Percentiles rank a stretch among this genome's conserved stretches.
phyloP scores from a whole-genome alignment of 495 filamentous ascomycete species.

The Copromyces sp. region DNA sequence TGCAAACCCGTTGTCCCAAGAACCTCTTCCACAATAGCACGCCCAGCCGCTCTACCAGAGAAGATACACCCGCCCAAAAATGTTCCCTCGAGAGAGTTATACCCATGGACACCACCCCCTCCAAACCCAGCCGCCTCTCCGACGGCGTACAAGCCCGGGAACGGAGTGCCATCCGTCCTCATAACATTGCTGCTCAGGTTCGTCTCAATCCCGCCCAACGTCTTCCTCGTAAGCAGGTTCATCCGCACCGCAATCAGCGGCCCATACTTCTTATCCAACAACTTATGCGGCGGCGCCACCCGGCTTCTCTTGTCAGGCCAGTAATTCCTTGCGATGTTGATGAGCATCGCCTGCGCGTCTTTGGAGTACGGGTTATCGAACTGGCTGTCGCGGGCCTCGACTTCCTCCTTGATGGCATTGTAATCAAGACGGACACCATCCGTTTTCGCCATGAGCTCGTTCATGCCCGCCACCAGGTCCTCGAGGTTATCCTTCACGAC shows the following conservation, averaged over 20 bases:
- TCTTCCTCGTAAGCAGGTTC: constrained; percentile 43
- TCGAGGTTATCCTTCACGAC: constrained; percentile 36
- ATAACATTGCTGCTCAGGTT: constrained; percentile 39
- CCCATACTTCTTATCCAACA: constrained; percentile 36
- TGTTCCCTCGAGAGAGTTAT: constrained; percentile 41
- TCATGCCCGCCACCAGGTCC: constrained; percentile 39
- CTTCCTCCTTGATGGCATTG: constrained; percentile 24
- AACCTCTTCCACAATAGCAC: constrained; percentile 32
- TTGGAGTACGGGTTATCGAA: constrained; percentile 39
- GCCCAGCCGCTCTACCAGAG: constrained; percentile 36
- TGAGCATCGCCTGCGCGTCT: constrained; percentile 43
- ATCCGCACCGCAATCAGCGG: constrained; percentile 41
- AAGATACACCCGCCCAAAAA: constrained; percentile 41
- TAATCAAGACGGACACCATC: constrained; percentile 29
- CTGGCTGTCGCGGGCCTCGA: constrained; percentile 39
- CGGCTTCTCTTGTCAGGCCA: constrained; percentile 34
- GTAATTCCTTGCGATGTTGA: constrained; percentile 39
- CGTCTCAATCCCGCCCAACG: constrained; percentile 44
- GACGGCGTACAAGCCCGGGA: constrained; percentile 39
- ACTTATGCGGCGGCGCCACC: constrained; percentile 34
- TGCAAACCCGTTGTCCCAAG: constrained; percentile 8
- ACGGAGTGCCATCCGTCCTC: constrained; percentile 29
- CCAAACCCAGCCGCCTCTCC: constrained; percentile 46
- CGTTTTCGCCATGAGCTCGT: constrained; percentile 28
- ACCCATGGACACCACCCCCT: constrained; percentile 43